phyloP scores from a whole-genome alignment of 805 yeast species.

The Starmerella kuoi region DNA sequence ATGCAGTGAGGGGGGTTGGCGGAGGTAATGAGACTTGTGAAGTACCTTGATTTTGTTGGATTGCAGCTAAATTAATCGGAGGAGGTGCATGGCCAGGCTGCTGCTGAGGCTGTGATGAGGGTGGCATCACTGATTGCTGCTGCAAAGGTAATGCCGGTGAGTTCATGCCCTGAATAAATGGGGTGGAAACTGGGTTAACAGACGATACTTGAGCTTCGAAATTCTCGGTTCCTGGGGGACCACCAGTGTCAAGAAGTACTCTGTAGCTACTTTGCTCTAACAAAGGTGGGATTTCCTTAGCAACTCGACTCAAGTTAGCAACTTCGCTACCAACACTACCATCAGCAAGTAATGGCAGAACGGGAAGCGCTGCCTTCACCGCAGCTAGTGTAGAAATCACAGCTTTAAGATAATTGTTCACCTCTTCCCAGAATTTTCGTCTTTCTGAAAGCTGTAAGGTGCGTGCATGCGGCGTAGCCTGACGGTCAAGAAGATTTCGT shows the following conservation, averaged over 20 bases:
- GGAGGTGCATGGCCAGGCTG: neutral
- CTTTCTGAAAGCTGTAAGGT: slow-evolving; percentile 36
- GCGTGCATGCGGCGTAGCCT: slow-evolving; percentile 33
- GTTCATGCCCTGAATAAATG: too few species aligned
- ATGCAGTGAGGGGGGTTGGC: slow-evolving; percentile 33
- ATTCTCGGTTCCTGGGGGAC: neutral
- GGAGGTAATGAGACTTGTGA: slow-evolving; percentile 20
- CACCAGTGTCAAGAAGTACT: slow-evolving; percentile 16
- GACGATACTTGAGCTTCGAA: neutral
- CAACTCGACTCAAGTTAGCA: slow-evolving; percentile 71
- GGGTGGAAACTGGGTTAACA: neutral
- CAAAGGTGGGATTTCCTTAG: slow-evolving; percentile 83
- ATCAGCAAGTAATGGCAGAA: slow-evolving; percentile 66
- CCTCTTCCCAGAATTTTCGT: slow-evolving; percentile 69
- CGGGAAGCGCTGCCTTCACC: slow-evolving; percentile 71
- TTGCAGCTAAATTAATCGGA: neutral
- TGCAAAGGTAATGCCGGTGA: neutral
- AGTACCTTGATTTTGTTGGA: neutral
- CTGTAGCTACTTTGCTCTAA: slow-evolving; percentile 53
- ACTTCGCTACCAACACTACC: slow-evolving; percentile 51
- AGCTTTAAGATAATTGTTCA: slow-evolving; percentile 67
- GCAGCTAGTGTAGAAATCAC: slow-evolving; percentile 73
- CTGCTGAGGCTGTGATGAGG: neutral
- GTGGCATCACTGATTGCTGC: neutral
- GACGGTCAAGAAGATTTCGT: slow-evolving; percentile 40